phyloP scores from a whole-genome alignment of 208 protist genomes.

The Leishmania guyanensis region DNA sequence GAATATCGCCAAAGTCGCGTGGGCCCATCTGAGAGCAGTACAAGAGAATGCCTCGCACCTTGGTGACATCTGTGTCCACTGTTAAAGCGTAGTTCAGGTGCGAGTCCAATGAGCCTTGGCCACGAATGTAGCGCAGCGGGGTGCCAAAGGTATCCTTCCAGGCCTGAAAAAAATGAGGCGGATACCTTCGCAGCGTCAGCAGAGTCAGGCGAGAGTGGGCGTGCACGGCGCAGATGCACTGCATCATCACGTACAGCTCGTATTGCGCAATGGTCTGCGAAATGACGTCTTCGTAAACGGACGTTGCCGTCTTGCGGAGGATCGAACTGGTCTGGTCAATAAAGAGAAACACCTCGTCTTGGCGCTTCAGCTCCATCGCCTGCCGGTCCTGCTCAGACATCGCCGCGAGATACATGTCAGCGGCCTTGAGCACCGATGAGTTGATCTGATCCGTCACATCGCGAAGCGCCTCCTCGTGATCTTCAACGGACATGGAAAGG shows the following conservation, averaged over 20 bases:
- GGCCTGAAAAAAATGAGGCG: slow-evolving; percentile 55
- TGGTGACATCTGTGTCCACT: slow-evolving; percentile 38
- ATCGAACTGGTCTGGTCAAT: slow-evolving; percentile 87
- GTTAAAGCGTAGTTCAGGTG: slow-evolving; percentile 84
- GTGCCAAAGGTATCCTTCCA: slow-evolving; percentile 68
- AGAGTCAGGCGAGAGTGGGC: slow-evolving; percentile 62
- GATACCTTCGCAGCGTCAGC: slow-evolving; percentile 69
- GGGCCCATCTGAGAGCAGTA: slow-evolving; percentile 89
- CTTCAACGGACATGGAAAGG: slow-evolving; percentile 18
- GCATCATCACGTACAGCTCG: slow-evolving; percentile 87
- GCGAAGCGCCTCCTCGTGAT: slow-evolving; percentile 12
- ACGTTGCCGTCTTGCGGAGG: slow-evolving; percentile 58
- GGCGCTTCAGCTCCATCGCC: slow-evolving; percentile 9
- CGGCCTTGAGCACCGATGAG: slow-evolving; percentile 45
- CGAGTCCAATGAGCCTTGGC: slow-evolving; percentile 75
- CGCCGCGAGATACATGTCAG: slow-evolving; percentile 31
- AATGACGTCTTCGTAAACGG: slow-evolving; percentile 85
- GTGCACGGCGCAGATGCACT: slow-evolving; percentile 79
- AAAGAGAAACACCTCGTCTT: slow-evolving; percentile 81
- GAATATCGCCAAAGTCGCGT: slow-evolving; percentile 86
- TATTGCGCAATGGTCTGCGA: slow-evolving; percentile 80
- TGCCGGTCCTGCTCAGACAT: slow-evolving; percentile 22
- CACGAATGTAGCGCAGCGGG: slow-evolving; percentile 79
- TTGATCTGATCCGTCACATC: slow-evolving; percentile 49
- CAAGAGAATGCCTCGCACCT: slow-evolving; percentile 78